Conservation (phyloP, 164 flowering plant species). For the Stephania cephalantha region DNA sequence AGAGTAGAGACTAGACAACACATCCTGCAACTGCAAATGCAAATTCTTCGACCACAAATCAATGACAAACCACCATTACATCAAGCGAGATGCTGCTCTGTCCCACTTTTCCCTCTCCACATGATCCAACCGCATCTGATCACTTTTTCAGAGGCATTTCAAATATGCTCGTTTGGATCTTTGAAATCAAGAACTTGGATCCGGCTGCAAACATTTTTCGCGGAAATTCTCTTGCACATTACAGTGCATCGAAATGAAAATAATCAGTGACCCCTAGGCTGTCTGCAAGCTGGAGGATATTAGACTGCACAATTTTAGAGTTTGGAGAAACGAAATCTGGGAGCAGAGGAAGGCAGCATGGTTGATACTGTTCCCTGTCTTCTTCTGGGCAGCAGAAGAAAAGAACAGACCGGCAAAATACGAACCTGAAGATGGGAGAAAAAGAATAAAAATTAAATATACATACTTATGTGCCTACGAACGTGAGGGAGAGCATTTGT, state of each 20-base stretch:
- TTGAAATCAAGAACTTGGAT: slow-evolving; percentile 6
- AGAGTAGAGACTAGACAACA: background rate
- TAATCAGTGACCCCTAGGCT: slow-evolving; percentile 44
- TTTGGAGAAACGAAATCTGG: slow-evolving; percentile 54
- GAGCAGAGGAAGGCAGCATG: slow-evolving; percentile 69
- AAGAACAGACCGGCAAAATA: slow-evolving; percentile 74
- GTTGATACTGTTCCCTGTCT: slow-evolving; percentile 45
- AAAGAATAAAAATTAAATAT: background rate
- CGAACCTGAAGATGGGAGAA: slow-evolving; percentile 51
- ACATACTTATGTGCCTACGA: background rate
- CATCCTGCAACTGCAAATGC: slow-evolving; percentile 5
- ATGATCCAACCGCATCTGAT: background rate
- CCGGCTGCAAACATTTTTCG: background rate
- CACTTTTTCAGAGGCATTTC: background rate
- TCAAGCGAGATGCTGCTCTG: background rate
- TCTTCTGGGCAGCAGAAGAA: slow-evolving; percentile 39
- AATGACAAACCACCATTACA: slow-evolving; percentile 3
- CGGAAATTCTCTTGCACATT: background rate
- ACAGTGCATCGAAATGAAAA: slow-evolving; percentile 34
- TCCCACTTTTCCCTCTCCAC: background rate
- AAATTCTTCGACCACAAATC: slow-evolving; percentile 2
- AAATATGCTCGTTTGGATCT: background rate
- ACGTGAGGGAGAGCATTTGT: background rate
- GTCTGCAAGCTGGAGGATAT: slow-evolving; percentile 47
- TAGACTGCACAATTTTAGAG: slow-evolving; percentile 42